Conservation (phyloP, 257 asterid species). For the Solanum chaucha region DNA sequence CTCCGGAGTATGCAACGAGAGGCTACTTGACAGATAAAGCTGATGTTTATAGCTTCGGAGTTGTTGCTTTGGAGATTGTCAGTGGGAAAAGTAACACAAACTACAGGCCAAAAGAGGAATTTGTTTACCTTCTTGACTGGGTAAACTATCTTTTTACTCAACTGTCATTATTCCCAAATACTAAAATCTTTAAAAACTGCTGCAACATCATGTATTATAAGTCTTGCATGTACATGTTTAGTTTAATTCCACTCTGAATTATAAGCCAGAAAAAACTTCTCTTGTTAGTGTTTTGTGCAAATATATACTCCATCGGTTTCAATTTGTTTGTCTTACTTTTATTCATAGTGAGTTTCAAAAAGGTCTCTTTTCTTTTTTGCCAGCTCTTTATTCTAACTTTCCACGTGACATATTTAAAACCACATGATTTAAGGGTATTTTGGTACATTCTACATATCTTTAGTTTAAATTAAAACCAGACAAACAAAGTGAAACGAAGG, state of each 20-base stretch:
- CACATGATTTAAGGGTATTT: no score
- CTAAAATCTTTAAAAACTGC: not conserved
- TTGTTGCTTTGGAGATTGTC: constrained; percentile 32
- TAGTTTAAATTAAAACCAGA: no score
- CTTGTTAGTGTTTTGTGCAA: not conserved
- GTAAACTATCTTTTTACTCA: constrained; percentile 2
- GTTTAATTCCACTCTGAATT: no score
- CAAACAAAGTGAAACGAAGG: no score
- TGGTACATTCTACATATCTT: no score
- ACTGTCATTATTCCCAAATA: not conserved
- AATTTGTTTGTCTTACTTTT: not conserved
- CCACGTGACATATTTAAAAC: no score
- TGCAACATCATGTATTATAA: not conserved
- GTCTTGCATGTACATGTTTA: not conserved
- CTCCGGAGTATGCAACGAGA: constrained; percentile 42
- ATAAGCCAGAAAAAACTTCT: not conserved
- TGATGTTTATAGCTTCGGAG: constrained; percentile 37
- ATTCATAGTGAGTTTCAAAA: no score
- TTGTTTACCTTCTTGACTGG: constrained; percentile 46
- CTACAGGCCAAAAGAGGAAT: constrained; percentile 39
- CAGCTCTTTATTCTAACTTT: no score
- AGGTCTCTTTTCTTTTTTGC: no score
- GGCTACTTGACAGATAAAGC: constrained; percentile 43
- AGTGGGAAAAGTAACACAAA: constrained; percentile 40
- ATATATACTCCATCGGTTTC: not conserved